Conservation (phyloP, 2,329 filamentous ascomycete species). For the Huntiella savannae region DNA sequence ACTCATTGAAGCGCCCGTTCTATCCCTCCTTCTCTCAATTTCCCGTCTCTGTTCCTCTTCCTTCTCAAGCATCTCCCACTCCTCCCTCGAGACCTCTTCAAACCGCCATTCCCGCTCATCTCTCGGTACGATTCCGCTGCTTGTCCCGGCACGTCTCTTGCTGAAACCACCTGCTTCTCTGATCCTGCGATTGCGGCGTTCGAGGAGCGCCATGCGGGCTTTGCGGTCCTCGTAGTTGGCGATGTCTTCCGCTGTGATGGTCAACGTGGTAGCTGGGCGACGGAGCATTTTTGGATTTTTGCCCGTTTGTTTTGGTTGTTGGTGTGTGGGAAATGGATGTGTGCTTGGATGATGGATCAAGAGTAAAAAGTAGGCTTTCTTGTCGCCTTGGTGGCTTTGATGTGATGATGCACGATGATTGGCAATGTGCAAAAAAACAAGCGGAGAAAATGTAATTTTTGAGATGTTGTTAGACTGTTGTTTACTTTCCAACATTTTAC, state of each 20-base stretch:
- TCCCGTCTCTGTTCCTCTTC: not conserved
- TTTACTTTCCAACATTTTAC: no score
- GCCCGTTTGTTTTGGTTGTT: not conserved
- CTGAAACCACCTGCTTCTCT: not conserved
- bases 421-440: no score
- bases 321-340: not conserved
- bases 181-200: slow-evolving; percentile 12
- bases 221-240: slow-evolving; percentile 39
- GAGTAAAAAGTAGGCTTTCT: no score
- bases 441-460: no score
- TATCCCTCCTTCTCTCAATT: not conserved
- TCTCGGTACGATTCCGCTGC: not conserved
- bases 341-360: not conserved
- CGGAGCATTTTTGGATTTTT: slow-evolving; percentile 33
- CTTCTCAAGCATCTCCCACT: slow-evolving; percentile 2
- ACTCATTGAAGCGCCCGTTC: not conserved
- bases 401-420: no score
- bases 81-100: slow-evolving; percentile 11
- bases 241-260: slow-evolving; percentile 50
- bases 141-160: not conserved
- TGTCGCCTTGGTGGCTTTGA: no score
- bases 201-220: slow-evolving; percentile 10
- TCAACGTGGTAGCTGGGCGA: slow-evolving; percentile 46
- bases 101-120: slow-evolving; percentile 1
- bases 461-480: no score